Evolutionary conservation across 495 filamentous ascomycete species (phyloP), one percentile per base, ranked within the genome.

Genomic region (Xylaria telfairii): DNA sequence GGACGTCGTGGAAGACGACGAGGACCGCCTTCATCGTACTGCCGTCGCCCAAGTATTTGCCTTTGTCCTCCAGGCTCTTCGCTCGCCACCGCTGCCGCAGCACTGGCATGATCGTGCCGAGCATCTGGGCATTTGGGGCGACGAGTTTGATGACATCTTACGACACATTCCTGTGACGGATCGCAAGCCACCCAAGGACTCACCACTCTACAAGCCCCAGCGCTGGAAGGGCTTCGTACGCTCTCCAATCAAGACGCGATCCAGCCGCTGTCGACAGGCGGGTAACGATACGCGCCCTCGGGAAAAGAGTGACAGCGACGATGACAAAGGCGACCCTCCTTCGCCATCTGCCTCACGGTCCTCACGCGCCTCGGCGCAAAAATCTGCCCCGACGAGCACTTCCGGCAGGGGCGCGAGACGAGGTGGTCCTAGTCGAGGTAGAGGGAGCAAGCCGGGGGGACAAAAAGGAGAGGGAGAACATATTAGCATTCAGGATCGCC

Each of bases 1-100:
- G 28, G 84, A 86, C 63, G 77, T 86, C 28, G 34, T 74, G 2
- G 71, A 75, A n/a, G 74, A 81, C 39, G 74, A 77, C 53, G 67
- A 79, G 64, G 65, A 72, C 68, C 71, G 76, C 65, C 75, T 86
- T 65, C 75, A 82, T 72, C 78, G 75, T 42, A 87, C 83, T 1
- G 81, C 82, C 8, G 76, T 83, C 34, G 81, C 81, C 8, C 81
- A 85, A 72, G 79, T 86, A 54, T 81, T 86, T 71, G 80, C 81
- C 44, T 86, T 87, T 69, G 80, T 77, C 62, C 72, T 87, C 66
- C 78, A 82, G 71, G 81, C 80, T 41, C 80, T 86, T 54, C 71
- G 72, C 64, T 72, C 77, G 28, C 62, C 64, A 44, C 71, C 76
- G 73, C 82, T 79, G 10, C 69, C 78, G 37, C 54, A 78, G 72